Evolutionary conservation across 495 filamentous ascomycete genomes (phyloP).

Genomic region (Emericellopsis terricola): DNA sequence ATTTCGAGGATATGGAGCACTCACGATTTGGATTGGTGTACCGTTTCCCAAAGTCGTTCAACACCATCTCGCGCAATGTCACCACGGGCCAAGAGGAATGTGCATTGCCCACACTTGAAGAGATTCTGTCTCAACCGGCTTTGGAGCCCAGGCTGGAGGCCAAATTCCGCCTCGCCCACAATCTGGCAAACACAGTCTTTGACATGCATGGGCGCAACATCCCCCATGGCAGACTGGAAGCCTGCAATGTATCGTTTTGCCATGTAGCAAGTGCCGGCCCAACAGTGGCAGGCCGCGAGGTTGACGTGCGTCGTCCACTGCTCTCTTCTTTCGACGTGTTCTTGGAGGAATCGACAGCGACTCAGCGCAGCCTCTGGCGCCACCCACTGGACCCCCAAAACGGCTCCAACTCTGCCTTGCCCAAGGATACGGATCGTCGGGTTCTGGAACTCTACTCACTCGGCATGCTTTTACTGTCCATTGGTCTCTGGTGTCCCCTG

Average conservation of each 20-base stretch:
- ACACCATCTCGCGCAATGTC: constrained; percentile 36
- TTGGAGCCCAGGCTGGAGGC: constrained; percentile 49
- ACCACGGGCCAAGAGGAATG: constrained; percentile 28
- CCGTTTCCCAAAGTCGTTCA: constrained; percentile 51
- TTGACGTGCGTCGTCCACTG: constrained; percentile 56
- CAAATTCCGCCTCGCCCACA: constrained; percentile 68
- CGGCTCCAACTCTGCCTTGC: constrained; percentile 29
- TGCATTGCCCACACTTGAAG: constrained; percentile 27
- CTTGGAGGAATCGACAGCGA: constrained; percentile 36
- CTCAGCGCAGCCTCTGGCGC: constrained; percentile 34
- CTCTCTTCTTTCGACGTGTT: constrained; percentile 71
- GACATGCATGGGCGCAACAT: constrained; percentile 59
- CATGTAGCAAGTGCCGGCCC: constrained; percentile 10
- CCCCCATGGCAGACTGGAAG: constrained; percentile 65
- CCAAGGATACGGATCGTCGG: constrained; percentile 26
- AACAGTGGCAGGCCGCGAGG: constrained; percentile 22
- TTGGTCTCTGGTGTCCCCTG: constrained; percentile 77
- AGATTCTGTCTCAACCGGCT: constrained; percentile 30
- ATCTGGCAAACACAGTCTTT: constrained; percentile 56
- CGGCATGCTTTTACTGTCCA: constrained; percentile 66
- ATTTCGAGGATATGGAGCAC: constrained; percentile 61
- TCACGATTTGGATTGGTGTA: constrained; percentile 71
- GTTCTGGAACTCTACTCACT: constrained; percentile 74
- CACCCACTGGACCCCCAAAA: constrained; percentile 58
- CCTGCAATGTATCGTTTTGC: constrained; percentile 67